phyloP scores from a whole-genome alignment of 2,329 filamentous ascomycete species.

The Aspergillus fischeri region DNA sequence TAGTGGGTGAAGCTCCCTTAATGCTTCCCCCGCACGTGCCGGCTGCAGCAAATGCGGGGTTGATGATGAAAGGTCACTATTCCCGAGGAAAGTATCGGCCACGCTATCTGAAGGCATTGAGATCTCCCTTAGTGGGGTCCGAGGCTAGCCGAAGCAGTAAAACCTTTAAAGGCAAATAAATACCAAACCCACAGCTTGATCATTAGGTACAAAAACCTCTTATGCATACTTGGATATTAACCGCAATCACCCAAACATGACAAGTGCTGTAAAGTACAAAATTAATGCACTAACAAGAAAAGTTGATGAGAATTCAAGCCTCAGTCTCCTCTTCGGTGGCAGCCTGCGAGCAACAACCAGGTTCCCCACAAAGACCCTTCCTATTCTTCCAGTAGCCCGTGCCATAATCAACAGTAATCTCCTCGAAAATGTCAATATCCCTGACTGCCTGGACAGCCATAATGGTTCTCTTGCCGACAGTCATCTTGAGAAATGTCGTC shows the following conservation, averaged over 20 bases:
- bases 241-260: background rate
- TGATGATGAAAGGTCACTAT: background rate
- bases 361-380: constrained; percentile 9
- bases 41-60: constrained; percentile 4
- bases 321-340: background rate
- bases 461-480: constrained; percentile 18
- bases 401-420: constrained; percentile 34
- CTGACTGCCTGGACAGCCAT: constrained; percentile 18
- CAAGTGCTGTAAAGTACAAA: background rate
- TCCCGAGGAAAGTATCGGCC: background rate
- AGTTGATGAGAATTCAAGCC: background rate
- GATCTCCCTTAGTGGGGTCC: background rate
- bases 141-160: background rate
- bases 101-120: background rate
- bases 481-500: constrained; percentile 13
- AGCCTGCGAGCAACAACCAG: constrained; percentile 1
- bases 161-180: no score
- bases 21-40: constrained; percentile 7
- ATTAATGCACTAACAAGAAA: background rate
- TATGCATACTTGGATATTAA: background rate
- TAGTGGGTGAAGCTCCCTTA: background rate
- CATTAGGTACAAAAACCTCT: background rate
- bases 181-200: background rate
- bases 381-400: constrained; percentile 21
- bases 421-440: constrained; percentile 30